Base-by-base conservation (phyloP, 176 grass and related monocot genomes). In the Carex parvula region DNA sequence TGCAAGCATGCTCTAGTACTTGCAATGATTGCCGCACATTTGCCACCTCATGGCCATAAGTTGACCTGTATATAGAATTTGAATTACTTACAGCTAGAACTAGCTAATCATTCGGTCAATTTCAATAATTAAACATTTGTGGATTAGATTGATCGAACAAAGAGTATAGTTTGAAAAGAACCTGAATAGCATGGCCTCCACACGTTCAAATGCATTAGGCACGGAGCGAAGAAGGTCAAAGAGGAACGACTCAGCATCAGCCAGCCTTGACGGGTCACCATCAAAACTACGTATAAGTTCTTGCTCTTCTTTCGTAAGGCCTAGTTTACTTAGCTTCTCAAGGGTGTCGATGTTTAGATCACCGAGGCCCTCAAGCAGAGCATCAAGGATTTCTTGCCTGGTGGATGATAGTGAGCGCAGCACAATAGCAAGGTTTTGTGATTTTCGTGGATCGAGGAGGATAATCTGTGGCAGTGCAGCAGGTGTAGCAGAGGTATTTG, bases 391-490 rank as follows among this genome's bases (percentile, higher is more conserved):
- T 24, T 95, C 93, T 2, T 89, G 84, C 42, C 93, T 82, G 53
- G 83, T 92, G 53, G 86, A 74, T 0, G 91, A 63, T 30, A 99
- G 88, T 15, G 96, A 99, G 59, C 87, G 87, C 41, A 99, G 88
- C 88, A 99, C 94, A 81, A 99, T 99, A 56, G 96, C 89, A 53
- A 95, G 89, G 84, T 99, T 94, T 60, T 99, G 96, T 5, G 96
- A 95, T 77, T 93, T 99, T 76, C 88, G 96, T 2, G 92, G 64
- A 16, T 99, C 93, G 0, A 99, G 91, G 42, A 99, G 85, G 83
- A 89, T 91, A 86, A 99, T 92, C 30, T 93, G 88, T 4, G 88
- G 84, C 3, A 90, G 64, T 70, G 70, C 87, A 4, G 96, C 42
- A 6, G 89, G 74, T 0, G 85, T 84, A 3, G 58, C 60, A 8